phyloP scores from a whole-genome alignment of 208 protist species.

The Acanthamoeba royreba region DNA sequence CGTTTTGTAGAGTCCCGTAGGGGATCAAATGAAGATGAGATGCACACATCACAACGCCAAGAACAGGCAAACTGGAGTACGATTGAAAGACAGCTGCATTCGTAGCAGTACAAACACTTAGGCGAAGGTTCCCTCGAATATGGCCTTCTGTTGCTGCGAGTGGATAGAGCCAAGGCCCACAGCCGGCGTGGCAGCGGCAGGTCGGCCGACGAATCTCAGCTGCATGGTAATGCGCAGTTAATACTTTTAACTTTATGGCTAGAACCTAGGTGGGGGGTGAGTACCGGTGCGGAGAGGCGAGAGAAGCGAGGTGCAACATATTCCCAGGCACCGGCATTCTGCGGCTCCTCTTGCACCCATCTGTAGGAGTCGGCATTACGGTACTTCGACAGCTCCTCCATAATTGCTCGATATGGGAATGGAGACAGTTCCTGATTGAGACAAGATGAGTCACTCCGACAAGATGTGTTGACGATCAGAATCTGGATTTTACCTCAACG shows the following conservation, averaged over 20 bases:
- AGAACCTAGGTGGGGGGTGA: not conserved
- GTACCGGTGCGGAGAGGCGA: not conserved
- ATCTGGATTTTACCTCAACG: not conserved
- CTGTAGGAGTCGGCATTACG: constrained; percentile 52
- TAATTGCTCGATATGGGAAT: constrained; percentile 60
- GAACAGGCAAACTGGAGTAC: not conserved
- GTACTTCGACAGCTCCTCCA: constrained; percentile 45
- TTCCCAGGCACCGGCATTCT: constrained; percentile 63
- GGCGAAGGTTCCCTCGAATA: not conserved
- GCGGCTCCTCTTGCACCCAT: constrained; percentile 66
- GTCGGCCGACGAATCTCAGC: not conserved
- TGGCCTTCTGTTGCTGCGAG: not conserved
- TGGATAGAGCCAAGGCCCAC: not conserved
- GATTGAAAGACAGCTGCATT: not conserved
- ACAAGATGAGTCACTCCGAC: not conserved
- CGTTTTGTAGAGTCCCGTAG: too few relatives aligned
- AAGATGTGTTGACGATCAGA: not conserved
- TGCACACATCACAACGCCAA: too few relatives aligned
- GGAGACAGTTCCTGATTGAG: constrained; percentile 50
- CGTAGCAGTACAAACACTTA: not conserved
- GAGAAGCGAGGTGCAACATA: constrained; percentile 65
- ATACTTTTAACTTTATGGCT: not conserved
- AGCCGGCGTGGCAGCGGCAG: not conserved
- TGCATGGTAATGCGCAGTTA: not conserved
- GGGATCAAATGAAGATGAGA: too few relatives aligned